phyloP scores from a whole-genome alignment of 2,329 filamentous ascomycete genomes.

The Cladosporium sp. region DNA sequence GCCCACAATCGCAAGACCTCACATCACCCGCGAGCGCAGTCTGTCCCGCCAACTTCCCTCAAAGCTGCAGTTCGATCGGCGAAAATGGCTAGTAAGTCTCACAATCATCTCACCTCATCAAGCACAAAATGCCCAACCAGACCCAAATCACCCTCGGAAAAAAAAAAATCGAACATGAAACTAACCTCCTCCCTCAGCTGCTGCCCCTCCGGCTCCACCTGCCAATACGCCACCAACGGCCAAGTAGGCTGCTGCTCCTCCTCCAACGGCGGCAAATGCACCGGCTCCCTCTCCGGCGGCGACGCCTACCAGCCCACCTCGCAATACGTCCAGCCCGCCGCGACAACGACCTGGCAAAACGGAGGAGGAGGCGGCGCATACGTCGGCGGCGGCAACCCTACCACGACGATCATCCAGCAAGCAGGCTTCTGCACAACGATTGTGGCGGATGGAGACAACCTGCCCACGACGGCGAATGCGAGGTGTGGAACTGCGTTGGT shows the following conservation, averaged over 20 bases:
- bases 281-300: conserved; percentile 16
- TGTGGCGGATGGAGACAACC: conserved; percentile 28
- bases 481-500: conserved; percentile 35
- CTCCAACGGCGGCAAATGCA: conserved; percentile 28
- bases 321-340: conserved; percentile 11
- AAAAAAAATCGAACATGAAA: background rate
- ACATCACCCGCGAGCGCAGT: conserved; percentile 24
- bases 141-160: no score
- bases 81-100: conserved; percentile 39
- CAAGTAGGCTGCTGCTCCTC: conserved; percentile 33
- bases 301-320: conserved; percentile 20
- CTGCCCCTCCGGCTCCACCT: conserved; percentile 30
- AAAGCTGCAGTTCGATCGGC: conserved; percentile 40
- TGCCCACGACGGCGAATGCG: conserved; percentile 30
- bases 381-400: conserved; percentile 16
- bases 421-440: conserved; percentile 33
- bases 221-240: conserved; percentile 27
- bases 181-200: conserved; percentile 23
- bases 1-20: conserved; percentile 26
- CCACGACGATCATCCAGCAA: conserved; percentile 19
- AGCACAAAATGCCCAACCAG: background rate
- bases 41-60: conserved; percentile 33
- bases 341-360: conserved; percentile 15
- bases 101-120: background rate
- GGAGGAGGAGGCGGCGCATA: background rate